These are phyloP conservation scores for Aureobasidium sp. DNA, from an alignment of 2,329 filamentous ascomycete species.

Conservation along the genomic window DNA sequence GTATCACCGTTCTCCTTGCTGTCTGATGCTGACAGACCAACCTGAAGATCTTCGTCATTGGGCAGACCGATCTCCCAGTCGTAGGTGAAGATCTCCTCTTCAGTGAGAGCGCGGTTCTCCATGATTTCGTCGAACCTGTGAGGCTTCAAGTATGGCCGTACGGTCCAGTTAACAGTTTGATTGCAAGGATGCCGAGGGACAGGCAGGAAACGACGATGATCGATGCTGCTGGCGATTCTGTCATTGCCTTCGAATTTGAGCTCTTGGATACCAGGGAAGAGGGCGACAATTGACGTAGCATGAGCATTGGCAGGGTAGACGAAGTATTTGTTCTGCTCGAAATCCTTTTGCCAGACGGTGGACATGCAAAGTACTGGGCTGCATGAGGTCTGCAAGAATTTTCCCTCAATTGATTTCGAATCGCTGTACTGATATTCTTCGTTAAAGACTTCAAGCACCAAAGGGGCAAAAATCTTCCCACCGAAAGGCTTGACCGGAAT, in stretches of 20 bases:
- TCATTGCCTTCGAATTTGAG: slow-evolving; percentile 44
- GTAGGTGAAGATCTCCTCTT: not conserved
- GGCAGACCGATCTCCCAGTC: slow-evolving; percentile 12
- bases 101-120: slow-evolving; percentile 17
- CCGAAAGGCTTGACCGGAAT: slow-evolving; percentile 17
- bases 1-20: slow-evolving; percentile 17
- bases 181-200: slow-evolving; percentile 38
- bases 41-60: slow-evolving; percentile 15
- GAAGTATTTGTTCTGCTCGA: slow-evolving; percentile 21
- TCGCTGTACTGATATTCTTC: not conserved
- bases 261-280: slow-evolving; percentile 37
- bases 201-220: slow-evolving; percentile 38
- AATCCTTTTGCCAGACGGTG: slow-evolving; percentile 35
- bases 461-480: slow-evolving; percentile 17
- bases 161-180: slow-evolving; percentile 36
- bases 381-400: slow-evolving; percentile 13
- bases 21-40: slow-evolving; percentile 18
- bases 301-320: slow-evolving; percentile 1
- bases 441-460: not conserved
- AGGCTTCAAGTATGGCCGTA: slow-evolving; percentile 32
- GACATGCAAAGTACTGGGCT: slow-evolving; percentile 30
- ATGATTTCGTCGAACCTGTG: slow-evolving; percentile 32
- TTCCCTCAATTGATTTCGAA: not conserved
- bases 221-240: slow-evolving; percentile 37
- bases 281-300: slow-evolving; percentile 25